A percentile compares a stretch with the other conserved stretches of the same genome.
phyloP scores from a whole-genome alignment of 345 rosid species.

The Lepidium sativum region DNA sequence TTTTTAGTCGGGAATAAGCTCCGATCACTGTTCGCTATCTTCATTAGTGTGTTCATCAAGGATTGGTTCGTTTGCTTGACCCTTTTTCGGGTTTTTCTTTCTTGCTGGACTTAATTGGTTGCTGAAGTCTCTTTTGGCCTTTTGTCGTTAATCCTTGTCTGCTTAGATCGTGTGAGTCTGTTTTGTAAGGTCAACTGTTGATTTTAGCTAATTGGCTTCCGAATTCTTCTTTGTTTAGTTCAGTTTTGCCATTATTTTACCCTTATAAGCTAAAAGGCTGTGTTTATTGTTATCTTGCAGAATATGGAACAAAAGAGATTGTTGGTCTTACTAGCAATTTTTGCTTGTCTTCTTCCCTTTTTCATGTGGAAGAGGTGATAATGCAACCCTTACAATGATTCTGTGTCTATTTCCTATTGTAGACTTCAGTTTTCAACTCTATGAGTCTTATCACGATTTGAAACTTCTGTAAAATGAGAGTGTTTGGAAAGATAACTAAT shows the following conservation, averaged over 20 bases:
- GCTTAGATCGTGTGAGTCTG: too few relatives aligned
- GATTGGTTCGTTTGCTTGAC: not conserved
- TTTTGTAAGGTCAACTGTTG: not conserved
- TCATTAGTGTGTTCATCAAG: not conserved
- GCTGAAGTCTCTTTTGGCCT: not conserved
- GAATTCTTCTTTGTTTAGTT: not conserved
- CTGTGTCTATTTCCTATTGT: not conserved
- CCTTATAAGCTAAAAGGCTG: too few relatives aligned
- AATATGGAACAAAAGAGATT: constrained; percentile 34
- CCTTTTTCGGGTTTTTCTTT: not conserved
- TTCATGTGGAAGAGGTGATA: constrained; percentile 43
- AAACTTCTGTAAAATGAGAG: not conserved
- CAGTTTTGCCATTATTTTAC: not conserved
- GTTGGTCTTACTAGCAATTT: constrained; percentile 26
- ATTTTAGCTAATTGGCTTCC: not conserved
- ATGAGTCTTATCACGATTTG: not conserved
- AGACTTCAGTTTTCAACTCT: not conserved
- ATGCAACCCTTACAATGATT: not conserved
- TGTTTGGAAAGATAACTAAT: not conserved
- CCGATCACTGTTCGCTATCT: not conserved
- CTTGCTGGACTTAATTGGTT: not conserved
- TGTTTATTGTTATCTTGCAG: constrained; percentile 21
- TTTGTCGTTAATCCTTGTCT: too few relatives aligned
- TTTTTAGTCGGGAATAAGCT: not conserved
- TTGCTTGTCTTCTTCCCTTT: constrained; percentile 24